Evolutionary conservation across 2,329 filamentous ascomycete genomes (phyloP).

Genomic region (Pseudocercospora macadamiae): DNA sequence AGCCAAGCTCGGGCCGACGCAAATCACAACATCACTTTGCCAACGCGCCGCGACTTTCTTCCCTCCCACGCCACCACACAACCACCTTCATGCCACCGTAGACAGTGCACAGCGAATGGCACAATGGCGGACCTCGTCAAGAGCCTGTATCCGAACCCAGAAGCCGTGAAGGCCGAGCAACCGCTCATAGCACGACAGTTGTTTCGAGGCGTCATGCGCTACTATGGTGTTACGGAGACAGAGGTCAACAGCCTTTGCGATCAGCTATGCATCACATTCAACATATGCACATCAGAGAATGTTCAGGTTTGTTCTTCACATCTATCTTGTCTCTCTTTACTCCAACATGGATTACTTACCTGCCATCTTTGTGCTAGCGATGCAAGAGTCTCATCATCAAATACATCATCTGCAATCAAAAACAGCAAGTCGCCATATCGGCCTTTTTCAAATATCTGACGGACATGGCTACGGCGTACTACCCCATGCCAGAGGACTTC

Average conservation of each 20-base stretch:
- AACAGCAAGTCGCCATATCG: conserved; percentile 11
- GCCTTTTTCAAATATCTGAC: conserved; percentile 25
- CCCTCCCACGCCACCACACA: not conserved
- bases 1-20: not conserved
- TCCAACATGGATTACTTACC: conserved; percentile 23
- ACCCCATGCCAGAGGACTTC: not conserved
- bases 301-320: conserved; percentile 29
- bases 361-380: conserved; percentile 17
- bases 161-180: not conserved
- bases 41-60: not conserved
- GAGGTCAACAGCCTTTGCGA: conserved; percentile 3
- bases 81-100: not conserved
- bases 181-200: conserved; percentile 6
- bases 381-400: conserved; percentile 27
- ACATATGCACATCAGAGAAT: conserved; percentile 27
- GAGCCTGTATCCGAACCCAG: not conserved
- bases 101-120: not conserved
- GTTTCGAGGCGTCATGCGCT: not conserved
- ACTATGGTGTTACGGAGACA: not conserved
- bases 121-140: not conserved
- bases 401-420: conserved; percentile 21
- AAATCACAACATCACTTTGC: conserved; percentile 1
- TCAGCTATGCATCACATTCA: conserved; percentile 23
- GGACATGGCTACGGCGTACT: conserved; percentile 19
- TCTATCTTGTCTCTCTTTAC: not conserved